Base-by-base conservation (phyloP, 495 filamentous ascomycete species). In the Pseudomonodictys pantanalensis region DNA sequence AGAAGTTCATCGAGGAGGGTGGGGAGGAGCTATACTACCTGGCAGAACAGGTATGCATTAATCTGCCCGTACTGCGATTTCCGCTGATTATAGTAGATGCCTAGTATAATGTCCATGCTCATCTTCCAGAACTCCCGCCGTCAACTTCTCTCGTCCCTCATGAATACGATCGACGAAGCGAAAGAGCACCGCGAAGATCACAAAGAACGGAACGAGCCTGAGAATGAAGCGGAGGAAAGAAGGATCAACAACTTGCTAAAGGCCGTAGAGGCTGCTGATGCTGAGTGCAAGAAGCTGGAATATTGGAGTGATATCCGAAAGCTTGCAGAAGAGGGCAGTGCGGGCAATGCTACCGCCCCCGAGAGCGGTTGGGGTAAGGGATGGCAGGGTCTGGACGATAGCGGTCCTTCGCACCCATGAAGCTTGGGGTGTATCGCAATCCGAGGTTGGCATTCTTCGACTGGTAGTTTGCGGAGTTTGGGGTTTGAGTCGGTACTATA, bases 71-170 rank as follows among this genome's bases (percentile, higher is more conserved):
- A 20, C 15, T 22, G 11, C 24, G 55, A 11, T 50, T 35, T n/a
- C 50, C 29, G 41, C 62, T 69, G 56, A 67, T n/a, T 18, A 51
- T 8, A 26, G 28, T 28, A 77, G 75, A 92, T 97, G 75, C 87
- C 88, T 23, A 81, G 87, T 20, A 89, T 97, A 64, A 92, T 97
- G 88, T 69, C 81, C 1, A 73, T 85, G 58, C 90, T 97, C 72
- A 79, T 97, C 39, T 97, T 95, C 71, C 92, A 97, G 72, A 81
- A 86, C 18, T 95, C 91, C 0, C 83, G 91, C 29, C 82, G 88
- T 64, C 84, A 89, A 49, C 79, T 97, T 2, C 75, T 96, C 9
- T 74, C 81, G 0, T 76, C 80, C 45, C 74, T 99, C n/a, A 79
- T 84, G 42, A 68, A 80, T 33, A 72, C 79, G 18, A 80, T 88